Base-by-base conservation (phyloP, 345 rosid species). In the Psidium friedrichsthalianum region DNA sequence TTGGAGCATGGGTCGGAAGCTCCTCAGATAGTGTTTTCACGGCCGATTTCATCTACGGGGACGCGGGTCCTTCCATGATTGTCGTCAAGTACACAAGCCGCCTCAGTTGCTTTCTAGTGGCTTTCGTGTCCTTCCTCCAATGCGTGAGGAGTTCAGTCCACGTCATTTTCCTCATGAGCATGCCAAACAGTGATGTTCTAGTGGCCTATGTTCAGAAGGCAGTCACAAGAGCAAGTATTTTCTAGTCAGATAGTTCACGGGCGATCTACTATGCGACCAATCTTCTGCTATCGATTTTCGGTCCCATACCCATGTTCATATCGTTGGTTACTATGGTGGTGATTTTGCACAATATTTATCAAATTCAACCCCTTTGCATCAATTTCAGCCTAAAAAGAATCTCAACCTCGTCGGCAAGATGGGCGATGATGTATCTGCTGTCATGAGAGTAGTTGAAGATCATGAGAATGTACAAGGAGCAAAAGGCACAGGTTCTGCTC, bases 111-210 rank as follows among this genome's bases (percentile, higher is more conserved):
- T 84, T 90, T 36, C 89, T 88, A 5, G 59, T 87, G 32, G 90
- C 88, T 15, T 88, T 90, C 44, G 85, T 53, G 15, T 76, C 87
- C 32, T 88, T 90, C 61, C 84, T 88, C 54, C 83, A 87, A 25
- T 90, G 87, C 8, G 84, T 86, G 27, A 85, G 44, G 53, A 69
- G 86, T 53, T 85, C 84, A 47, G 85, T 88, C n/a, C 88, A 90
- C 27, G 86, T 74, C 54, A 88, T 85, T 51, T 90, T 88, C 86
- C 61, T 88, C 54, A 52, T 90, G 53, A 88, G 90, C 88, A 84
- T 87, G 36, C 86, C 88, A 10, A 84, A 80, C 13, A 83, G 86
- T 84, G 86, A 85, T 25, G 81, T 32, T 58, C 59, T 80, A 1
- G 87, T 82, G 82, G 86, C 82, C 58, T 85, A 88, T 29, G 80